Evolutionary conservation across 192 early-diverging fungal species (phyloP).

Genomic region (Kappamyces sp.): DNA sequence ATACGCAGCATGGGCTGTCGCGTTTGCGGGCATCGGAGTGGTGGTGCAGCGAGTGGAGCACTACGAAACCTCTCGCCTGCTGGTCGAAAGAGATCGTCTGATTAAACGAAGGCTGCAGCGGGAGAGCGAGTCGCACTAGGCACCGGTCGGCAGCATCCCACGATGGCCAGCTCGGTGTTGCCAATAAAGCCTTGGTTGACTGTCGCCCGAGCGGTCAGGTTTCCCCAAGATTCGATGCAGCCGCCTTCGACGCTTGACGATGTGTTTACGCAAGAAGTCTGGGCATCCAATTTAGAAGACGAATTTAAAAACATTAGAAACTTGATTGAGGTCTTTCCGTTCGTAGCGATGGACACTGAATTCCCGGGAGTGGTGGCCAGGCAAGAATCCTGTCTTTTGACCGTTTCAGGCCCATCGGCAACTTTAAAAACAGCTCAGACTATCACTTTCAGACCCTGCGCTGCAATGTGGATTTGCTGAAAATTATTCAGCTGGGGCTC

Average conservation of each 20-base stretch:
- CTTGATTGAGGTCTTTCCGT: constrained; percentile 86
- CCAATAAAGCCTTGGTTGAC: background rate
- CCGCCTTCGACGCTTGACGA: constrained; percentile 2
- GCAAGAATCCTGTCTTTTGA: no score
- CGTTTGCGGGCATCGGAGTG: constrained; percentile 1
- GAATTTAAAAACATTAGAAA: constrained; percentile 84
- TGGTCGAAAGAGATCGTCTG: constrained; percentile 10
- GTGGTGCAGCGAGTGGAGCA: background rate
- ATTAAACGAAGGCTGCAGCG: constrained; percentile 8
- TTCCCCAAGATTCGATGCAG: background rate
- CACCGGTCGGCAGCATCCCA: background rate
- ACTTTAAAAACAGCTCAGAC: constrained; percentile 89
- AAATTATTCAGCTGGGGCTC: constrained; percentile 97
- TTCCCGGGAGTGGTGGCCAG: constrained; percentile 95
- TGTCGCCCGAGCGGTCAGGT: background rate
- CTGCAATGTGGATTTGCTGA: constrained; percentile 96
- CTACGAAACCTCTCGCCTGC: constrained; percentile 4
- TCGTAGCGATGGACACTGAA: constrained; percentile 98
- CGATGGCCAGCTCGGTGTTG: background rate
- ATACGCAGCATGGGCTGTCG: background rate
- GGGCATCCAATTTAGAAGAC: constrained; percentile 92
- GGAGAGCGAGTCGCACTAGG: background rate
- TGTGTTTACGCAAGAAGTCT: constrained; percentile 31
- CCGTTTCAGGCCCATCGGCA: constrained; percentile 77
- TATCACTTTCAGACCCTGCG: constrained; percentile 97